Percentiles rank a stretch among this genome's conserved stretches.
Conservation (phyloP, 305 asterid species). For the Fraxinus sp. region DNA sequence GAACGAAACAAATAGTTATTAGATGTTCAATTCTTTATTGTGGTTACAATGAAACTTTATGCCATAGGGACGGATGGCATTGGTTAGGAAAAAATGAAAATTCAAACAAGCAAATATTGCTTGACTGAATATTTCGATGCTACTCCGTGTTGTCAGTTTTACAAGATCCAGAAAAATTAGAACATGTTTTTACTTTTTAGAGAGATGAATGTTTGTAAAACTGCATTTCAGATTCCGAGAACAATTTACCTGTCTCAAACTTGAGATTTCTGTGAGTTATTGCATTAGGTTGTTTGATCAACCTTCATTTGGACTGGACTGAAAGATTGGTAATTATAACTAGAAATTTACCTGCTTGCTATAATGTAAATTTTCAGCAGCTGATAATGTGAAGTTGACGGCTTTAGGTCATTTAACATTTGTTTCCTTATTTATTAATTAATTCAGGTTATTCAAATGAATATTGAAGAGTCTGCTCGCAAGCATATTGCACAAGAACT, state of each 20-base stretch:
- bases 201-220: neutral
- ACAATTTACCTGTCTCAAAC: neutral
- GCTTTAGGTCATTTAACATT: neutral
- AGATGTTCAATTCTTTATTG: neutral
- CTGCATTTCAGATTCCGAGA: neutral
- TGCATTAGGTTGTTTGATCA: neutral
- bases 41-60: neutral
- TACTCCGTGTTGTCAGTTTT: neutral
- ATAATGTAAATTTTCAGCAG: neutral
- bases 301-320: slow-evolving; percentile 1
- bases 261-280: slow-evolving; percentile 2
- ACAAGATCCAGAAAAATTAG: neutral
- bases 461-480: slow-evolving; percentile 83
- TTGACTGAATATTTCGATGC: neutral
- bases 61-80: neutral
- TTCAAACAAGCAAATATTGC: neutral
- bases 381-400: neutral
- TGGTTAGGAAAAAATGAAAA: neutral
- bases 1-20: neutral
- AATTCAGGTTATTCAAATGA: slow-evolving; percentile 94
- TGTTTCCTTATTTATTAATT: slow-evolving; percentile 5
- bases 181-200: neutral
- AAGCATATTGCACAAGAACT: slow-evolving; percentile 87
- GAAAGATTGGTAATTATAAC: neutral
- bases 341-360: slow-evolving; percentile 3